Base-by-base conservation (phyloP, 768 basidiomycete genomes). In the Suillus weaverae region DNA sequence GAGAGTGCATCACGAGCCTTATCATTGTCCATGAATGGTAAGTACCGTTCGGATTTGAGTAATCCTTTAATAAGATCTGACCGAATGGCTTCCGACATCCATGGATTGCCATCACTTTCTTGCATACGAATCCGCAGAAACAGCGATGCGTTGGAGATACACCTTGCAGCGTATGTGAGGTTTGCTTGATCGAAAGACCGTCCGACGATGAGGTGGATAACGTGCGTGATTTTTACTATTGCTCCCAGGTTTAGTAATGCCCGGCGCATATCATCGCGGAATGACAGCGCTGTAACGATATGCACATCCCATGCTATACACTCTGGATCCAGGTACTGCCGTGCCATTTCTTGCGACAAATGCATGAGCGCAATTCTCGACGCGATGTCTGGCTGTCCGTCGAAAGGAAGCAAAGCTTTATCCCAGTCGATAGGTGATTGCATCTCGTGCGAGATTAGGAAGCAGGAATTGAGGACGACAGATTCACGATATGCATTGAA, bases 231-330 rank as follows among this genome's bases (percentile, higher is more conserved):
- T 5, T 64, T 70, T 57, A 67, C 68, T 61, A 74, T 74, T n/a
- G 64, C 54, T 43, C 71, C 73, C 32, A 70, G 71, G 32, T 55
- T 64, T 63, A 74, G 50, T 32, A 74, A 67, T 6, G 71, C 62
- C 30, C 66, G 41, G 22, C 66, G 62, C 9, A 74, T 70, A 16
- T 60, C 43, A 20, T 66, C 66, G 6, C 43, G 75, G 22, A 70
- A 64, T 11, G 71, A 60, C 32, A 74, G 55, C 5, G 64, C 54
- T 18, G 70, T 71, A 56, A 74, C 35, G 54, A 74, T 71, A 26
- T 76, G 74, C 50, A 71, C 62, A 38, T 76, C 74, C 74, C 73
- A 74, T 9, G 69, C 73, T 8, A 74, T 62, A 22, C 74, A 74
- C 36, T 62, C 46, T 5, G 76, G 14, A 57, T 74, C 74, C 56